These are phyloP conservation scores for Trichoderma hamatum DNA, from an alignment of 2,329 filamentous ascomycete species.

Conservation along the genomic window DNA sequence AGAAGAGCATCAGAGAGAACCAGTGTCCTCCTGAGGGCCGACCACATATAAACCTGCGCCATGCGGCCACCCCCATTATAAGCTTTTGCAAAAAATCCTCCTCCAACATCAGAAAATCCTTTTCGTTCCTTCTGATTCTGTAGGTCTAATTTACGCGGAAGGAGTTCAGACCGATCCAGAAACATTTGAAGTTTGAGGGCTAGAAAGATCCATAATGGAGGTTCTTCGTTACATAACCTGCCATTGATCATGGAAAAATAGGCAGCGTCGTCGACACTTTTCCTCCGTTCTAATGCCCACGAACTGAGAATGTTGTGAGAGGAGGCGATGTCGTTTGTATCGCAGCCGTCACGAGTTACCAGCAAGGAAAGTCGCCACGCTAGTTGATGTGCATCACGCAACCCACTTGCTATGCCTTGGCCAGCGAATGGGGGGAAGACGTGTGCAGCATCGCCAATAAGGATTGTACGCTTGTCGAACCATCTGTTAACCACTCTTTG, in stretches of 20 bases:
- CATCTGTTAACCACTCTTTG: conserved; percentile 52
- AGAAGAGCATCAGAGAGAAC: conserved; percentile 24
- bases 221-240: conserved; percentile 19
- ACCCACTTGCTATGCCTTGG: conserved; percentile 41
- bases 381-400: conserved; percentile 40
- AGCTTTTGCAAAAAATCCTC: conserved; percentile 20
- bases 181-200: conserved; percentile 1
- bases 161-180: conserved; percentile 2
- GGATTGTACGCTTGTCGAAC: conserved; percentile 44
- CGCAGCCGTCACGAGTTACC: neutral
- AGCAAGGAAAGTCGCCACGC: conserved; percentile 37
- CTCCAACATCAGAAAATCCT: conserved; percentile 23
- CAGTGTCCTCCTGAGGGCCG: neutral
- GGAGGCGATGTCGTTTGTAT: neutral
- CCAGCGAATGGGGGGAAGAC: conserved; percentile 53
- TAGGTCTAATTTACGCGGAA: neutral
- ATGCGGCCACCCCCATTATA: conserved; percentile 22
- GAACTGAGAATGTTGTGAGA: neutral
- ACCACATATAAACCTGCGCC: conserved; percentile 23
- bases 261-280: conserved; percentile 26
- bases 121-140: conserved; percentile 19
- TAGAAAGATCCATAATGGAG: neutral
- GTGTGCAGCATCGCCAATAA: conserved; percentile 54
- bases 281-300: conserved; percentile 26
- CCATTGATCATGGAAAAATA: conserved; percentile 21